Evolutionary conservation across 345 rosid genomes (phyloP), one percentile per base, ranked within the genome.

Genomic region (Camelina sativa): DNA sequence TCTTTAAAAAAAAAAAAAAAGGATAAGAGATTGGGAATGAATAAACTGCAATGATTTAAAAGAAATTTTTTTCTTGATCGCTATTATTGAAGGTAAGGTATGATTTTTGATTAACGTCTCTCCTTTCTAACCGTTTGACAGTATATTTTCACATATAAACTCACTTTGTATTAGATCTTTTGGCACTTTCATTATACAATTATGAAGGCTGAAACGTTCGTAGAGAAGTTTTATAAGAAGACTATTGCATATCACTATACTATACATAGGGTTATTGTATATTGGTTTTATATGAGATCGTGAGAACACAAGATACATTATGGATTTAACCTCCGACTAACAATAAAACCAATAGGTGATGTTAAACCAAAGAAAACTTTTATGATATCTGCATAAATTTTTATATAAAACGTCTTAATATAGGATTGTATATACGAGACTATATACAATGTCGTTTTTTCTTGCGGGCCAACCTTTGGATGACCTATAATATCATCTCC

Each of bases 381-480:
- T 6, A 11, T 41, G 15, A 41, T 11, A 38, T 38, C 43, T 38
- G 46, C 46, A 41, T 11, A 11, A 41, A 4, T 11, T 4, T 41
- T 12, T 41, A 41, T 2, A 11, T 41, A 11, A 41, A 41, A 41
- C n/a, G 47, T 13, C 47, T 15, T 28, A 9, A 44, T 5, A 16
- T 19, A 52, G 8, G 70, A 50, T 30, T 17, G 10, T 30, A 57
- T 12, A 58, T 58, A 44, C 23, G 35, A 34, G 48, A 11, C 47
- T 34, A 34, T 34, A 34, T 63, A 74, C 57, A 73, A 65, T 66
- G 48, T 35, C 22, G 22, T 20, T 17, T 66, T 66, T 37, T 4
- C 35, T 7, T 65, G 41, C 3, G 17, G 57, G 32, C 13, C 20
- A 66, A 35, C 44, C 46, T 50, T 34, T 58, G 0, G 43, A 34